These are phyloP conservation scores for Phanerochaete sordida DNA, from an alignment of 768 basidiomycete genomes.

Conservation along the genomic window DNA sequence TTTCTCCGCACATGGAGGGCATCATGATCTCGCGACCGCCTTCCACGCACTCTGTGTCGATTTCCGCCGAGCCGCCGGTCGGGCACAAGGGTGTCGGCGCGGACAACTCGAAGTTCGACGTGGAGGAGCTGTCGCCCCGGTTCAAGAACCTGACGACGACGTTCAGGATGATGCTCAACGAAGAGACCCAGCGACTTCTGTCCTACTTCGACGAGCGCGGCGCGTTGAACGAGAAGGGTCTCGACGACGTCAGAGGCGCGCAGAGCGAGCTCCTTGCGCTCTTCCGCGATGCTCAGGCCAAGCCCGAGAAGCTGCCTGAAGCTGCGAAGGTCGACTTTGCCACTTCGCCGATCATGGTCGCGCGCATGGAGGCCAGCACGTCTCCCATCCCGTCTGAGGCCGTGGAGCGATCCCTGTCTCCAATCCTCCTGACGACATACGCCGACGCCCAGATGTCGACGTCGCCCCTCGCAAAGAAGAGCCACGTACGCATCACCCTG, in stretches of 20 bases:
- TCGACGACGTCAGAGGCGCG: background rate
- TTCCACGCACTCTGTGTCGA: background rate
- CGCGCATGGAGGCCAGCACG: background rate
- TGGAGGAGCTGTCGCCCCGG: background rate
- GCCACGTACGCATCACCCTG: background rate
- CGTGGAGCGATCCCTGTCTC: background rate
- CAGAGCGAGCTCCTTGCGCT: background rate
- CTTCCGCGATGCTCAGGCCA: background rate
- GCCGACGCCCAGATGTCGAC: background rate
- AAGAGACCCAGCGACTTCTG: background rate
- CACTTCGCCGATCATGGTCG: constrained; percentile 4
- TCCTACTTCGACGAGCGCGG: background rate
- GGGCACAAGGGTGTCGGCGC: constrained; percentile 1
- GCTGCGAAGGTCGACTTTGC: background rate
- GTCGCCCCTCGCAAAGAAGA: background rate
- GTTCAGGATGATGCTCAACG: constrained; percentile 3
- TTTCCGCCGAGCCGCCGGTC: background rate
- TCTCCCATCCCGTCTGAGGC: background rate
- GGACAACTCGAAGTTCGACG: background rate
- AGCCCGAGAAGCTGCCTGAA: background rate
- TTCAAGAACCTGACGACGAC: background rate
- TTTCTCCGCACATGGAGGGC: background rate
- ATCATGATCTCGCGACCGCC: background rate
- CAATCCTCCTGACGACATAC: background rate
- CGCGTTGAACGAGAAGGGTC: background rate